A percentile compares a stretch with the other conserved stretches of the same genome.
Evolutionary conservation across 345 rosid genomes (phyloP).

Genomic region (Diplotaxis tenuifolia): DNA sequence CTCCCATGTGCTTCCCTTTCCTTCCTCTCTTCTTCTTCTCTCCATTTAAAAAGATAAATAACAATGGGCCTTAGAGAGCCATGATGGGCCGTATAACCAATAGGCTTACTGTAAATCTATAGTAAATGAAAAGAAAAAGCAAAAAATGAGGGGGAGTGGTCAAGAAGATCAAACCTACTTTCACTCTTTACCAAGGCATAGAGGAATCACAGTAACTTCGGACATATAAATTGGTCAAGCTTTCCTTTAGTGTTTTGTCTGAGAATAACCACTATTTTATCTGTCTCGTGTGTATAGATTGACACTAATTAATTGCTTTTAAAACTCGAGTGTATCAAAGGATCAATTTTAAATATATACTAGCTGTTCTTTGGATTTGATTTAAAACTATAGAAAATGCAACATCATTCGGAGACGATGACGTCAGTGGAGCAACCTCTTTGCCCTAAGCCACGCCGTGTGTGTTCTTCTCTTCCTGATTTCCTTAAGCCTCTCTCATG

Average conservation of each 20-base stretch:
- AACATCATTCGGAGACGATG: conserved; percentile 36
- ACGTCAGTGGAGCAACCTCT: conserved; percentile 44
- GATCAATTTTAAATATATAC: background rate
- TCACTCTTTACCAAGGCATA: conserved; percentile 47
- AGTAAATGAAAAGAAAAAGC: conserved; percentile 28
- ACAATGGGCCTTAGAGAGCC: background rate
- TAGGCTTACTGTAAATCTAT: background rate
- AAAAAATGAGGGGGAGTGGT: conserved; percentile 34
- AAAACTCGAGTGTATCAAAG: conserved; percentile 4
- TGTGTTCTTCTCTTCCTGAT: conserved; percentile 51
- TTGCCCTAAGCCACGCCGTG: conserved; percentile 79
- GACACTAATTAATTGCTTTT: background rate
- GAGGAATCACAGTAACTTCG: conserved; percentile 11
- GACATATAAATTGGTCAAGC: conserved; percentile 17
- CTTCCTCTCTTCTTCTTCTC: too few relatives aligned
- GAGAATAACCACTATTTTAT: conserved; percentile 9
- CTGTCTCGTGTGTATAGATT: background rate
- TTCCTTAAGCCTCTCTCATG: conserved; percentile 59
- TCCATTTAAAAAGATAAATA: background rate
- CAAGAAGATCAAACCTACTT: conserved; percentile 44
- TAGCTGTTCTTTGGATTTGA: conserved; percentile 13
- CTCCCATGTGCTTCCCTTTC: too few relatives aligned
- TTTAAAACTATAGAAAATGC: conserved; percentile 36
- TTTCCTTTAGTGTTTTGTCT: background rate
- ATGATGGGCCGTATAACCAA: background rate